These are phyloP conservation scores for Paecilomyces niveus DNA, from an alignment of 2,329 filamentous ascomycete genomes.

Conservation along the genomic window DNA sequence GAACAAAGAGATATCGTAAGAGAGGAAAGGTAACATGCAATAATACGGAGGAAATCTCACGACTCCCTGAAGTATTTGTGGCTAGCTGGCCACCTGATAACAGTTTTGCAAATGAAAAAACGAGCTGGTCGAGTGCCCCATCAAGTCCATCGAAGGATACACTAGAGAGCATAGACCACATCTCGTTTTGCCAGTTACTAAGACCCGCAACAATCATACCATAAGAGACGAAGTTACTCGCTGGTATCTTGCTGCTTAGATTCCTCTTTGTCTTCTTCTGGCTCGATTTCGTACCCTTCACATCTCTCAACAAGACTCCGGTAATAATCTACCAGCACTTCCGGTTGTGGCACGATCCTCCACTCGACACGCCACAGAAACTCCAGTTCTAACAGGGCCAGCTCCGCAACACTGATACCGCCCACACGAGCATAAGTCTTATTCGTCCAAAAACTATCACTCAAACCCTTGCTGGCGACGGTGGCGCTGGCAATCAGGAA, in stretches of 20 bases:
- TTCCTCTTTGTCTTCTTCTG: constrained; percentile 6
- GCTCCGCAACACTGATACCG: constrained; percentile 80
- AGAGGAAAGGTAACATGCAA: background rate
- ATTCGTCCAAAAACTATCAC: constrained; percentile 98
- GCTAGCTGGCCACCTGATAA: background rate
- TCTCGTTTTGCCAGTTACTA: background rate
- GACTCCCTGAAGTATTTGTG: background rate
- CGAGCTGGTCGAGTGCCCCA: background rate
- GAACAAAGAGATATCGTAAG: background rate
- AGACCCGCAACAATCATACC: background rate
- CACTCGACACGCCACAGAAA: constrained; percentile 90
- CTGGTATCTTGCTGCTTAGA: background rate
- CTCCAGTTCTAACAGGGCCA: constrained; percentile 87
- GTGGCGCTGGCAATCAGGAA: constrained; percentile 95
- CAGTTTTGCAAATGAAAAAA: background rate
- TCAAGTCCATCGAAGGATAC: background rate
- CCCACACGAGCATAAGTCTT: constrained; percentile 91
- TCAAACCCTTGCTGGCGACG: constrained; percentile 90
- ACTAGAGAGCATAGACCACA: background rate
- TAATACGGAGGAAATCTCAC: background rate
- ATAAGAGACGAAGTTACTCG: background rate
- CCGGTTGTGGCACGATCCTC: constrained; percentile 93
- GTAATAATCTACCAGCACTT: constrained; percentile 91
- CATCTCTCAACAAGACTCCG: constrained; percentile 68
- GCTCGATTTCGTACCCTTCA: constrained; percentile 51